Base-by-base conservation (phyloP, 139 green algal species). In the Coelastrella sp. region DNA sequence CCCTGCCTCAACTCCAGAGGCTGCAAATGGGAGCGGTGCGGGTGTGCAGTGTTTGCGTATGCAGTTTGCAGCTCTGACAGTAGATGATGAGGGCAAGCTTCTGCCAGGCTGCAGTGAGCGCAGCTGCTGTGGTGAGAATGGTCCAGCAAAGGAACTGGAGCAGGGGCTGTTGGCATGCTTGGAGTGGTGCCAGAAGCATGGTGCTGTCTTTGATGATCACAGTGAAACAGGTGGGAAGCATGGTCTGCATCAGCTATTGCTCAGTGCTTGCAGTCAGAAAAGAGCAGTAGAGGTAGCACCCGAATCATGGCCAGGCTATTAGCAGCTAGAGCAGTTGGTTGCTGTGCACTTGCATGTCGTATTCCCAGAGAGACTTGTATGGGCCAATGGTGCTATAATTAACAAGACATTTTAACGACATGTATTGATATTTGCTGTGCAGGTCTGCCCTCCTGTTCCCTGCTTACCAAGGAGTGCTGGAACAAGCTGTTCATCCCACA, bases 401-500 rank as follows among this genome's bases (percentile, higher is more conserved):
- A n/a, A n/a, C n/a, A n/a, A n/a, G n/a, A n/a, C n/a, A n/a, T n/a
- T 23, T 57, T 2, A 57, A 23, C 13, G 48, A 15, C 48, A 15
- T 64, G 53, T 64, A 64, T 64, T 27, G 21, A 19, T 64, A 21
- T 35, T 5, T 34, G 3, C 0, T 25, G 53, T 43, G 35, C 73
- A 40, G 87, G 81, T n/a, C 73, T 85, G 43, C 2, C 41, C 6
- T 34, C 53, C 17, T 67, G 78, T 30, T 38, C 81, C 45, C 83
- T 95, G 57, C 89, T 93, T 81, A 89, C 88, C 76, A 93, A 94
- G 85, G 77, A 84, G 8, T 91, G 81, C 63, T 69, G 59, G 17
- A 79, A 83, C 38, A 90, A 91, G 69, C 76, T 94, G n/a, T 90
- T 88, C 30, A 51, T 94, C 23, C 90, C 91, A 21, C 90, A 92